Conservation (phyloP, 75 land plant genomes). For the Chamaecyparis obtusa region DNA sequence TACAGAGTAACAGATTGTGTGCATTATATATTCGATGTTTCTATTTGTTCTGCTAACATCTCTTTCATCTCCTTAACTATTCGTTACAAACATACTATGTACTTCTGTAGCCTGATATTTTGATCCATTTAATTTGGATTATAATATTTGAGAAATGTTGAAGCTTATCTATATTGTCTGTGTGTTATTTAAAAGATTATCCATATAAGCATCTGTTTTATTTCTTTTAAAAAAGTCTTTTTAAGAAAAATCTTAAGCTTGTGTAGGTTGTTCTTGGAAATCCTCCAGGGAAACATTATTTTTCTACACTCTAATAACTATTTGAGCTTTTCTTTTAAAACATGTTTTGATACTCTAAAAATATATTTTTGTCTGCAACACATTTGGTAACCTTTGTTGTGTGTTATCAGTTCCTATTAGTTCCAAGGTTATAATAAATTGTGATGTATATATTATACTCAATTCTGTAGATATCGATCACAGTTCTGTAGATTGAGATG, state of each 20-base stretch:
- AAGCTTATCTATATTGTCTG: background rate
- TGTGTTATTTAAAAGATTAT: background rate
- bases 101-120: background rate
- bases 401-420: background rate
- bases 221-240: background rate
- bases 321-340: background rate
- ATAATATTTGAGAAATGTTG: background rate
- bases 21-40: background rate
- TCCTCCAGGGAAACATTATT: background rate
- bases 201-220: background rate
- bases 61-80: background rate
- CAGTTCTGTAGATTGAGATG: background rate
- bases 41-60: background rate
- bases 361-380: background rate
- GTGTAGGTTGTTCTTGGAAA: background rate
- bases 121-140: background rate
- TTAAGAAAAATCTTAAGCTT: background rate
- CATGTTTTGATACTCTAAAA: background rate
- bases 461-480: background rate
- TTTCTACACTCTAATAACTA: background rate
- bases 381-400: background rate
- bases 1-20: background rate
- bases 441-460: background rate
- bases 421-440: background rate
- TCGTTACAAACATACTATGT: background rate